Evolutionary conservation across 1,284 basidiomycete species (phyloP), one percentile per base, ranked within the genome.

Genomic region (Malassezia brasiliensis): DNA sequence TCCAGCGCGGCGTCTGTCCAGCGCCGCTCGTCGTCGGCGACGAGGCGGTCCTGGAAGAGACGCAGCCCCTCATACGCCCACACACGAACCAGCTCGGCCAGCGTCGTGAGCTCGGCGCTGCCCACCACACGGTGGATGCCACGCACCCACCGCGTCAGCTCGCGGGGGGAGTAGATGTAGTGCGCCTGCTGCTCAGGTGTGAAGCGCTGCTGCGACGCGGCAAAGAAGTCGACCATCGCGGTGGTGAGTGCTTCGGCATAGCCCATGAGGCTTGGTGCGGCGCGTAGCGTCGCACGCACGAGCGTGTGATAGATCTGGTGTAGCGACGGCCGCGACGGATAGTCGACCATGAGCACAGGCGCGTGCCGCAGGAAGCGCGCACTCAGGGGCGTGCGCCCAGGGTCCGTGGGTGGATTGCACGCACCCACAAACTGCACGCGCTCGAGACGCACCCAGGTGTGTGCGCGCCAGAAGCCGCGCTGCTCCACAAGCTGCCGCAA

Each of bases 261-360:
- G 20, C 90, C 86, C 20, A 91, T 85, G 40, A 99, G 81, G 63
- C 86, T 90, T 25, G 94, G 94, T 7, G 94, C 81, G 53, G 96
- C 90, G 77, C 98, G 99, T 72, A 99, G 85, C 32, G 93, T 79
- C 14, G 90, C 94, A 51, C 94, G 85, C 72, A 89, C 91, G 78
- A 98, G 98, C n/a, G 93, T 98, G 17, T 90, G 89, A 76, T 98
- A 99, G 66, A 99, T 98, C 75, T 98, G 96, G 70, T 91, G 94
- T 73, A 99, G 81, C 9, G 94, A 98, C 12, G 91, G 79, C 76
- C 94, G 89, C 56, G 93, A 94, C 9, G 94, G 94, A 76, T 99
- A 98, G 75, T 98, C 94, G 53, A 99, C 94, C 93, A 98, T 96
- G 72, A 99, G 83, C n/a, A 99, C 80, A 0, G 94, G 94, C 0